Base-by-base conservation (phyloP, 2,329 filamentous ascomycete species). In the Madurella mycetomatis region DNA sequence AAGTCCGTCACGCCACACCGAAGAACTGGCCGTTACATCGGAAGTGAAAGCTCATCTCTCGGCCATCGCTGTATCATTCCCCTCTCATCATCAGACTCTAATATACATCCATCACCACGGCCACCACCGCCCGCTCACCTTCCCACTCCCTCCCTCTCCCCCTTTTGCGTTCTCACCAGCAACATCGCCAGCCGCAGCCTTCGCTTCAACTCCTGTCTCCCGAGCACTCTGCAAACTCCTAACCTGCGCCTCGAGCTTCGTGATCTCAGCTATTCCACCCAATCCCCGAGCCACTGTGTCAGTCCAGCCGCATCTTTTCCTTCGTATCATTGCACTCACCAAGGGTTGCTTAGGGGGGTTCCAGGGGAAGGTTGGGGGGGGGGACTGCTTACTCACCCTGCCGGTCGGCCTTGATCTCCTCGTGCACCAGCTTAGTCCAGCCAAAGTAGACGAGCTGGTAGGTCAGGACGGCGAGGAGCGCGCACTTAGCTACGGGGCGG, bases 391-490 rank as follows among this genome's bases (percentile, higher is more conserved):
- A 65, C 74, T 55, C 64, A 86, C 84, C 78, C 61, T 80, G 72
- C 62, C 80, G 81, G 43, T 83, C 75, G 17, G 73, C 72, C 65
- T 80, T 83, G 53, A 81, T 75, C 72, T 94, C 89, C 51, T 88
- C 78, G 34, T 81, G 80, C 69, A 92, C 88, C 48, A 92, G 76
- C 70, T 86, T 88, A 39, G 82, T 68, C 89, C 89, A 94, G 13
- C 73, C 73, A 74, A 82, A 90, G 72, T 92, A 92, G 13, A 80
- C 71, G n/a, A 88, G 64, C 71, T 94, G 89, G 69, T 92, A 94
- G 1, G 85, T 87, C 66, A 90, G 84, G 52, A 91, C 80, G 51
- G 89, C 87, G 66, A 87, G 79, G 39, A 92, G 77, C 60, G 90
- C 81, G 51, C 84, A 84, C 72, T 91, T 92, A 50, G 82, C 79